These are phyloP conservation scores for Plasmodium ovale DNA, from an alignment of 169 alveolate genomes.

Conservation along the genomic window DNA sequence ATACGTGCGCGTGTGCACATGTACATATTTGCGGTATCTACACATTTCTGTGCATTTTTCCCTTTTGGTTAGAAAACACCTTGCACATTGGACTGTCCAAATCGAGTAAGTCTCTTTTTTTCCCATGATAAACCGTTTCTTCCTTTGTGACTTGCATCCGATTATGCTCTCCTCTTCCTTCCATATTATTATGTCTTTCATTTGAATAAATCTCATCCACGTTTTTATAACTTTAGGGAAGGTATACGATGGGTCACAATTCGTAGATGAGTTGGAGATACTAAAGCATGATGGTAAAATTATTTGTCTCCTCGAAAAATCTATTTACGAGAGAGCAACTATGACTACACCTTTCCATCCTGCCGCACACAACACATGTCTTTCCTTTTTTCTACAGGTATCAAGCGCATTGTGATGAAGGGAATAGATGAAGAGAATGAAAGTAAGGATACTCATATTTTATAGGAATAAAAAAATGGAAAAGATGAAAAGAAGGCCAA, in stretches of 20 bases:
- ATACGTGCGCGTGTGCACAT: background rate
- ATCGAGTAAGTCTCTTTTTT: constrained; percentile 26
- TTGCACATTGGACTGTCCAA: constrained; percentile 51
- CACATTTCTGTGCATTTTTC: constrained; percentile 4
- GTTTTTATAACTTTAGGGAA: constrained; percentile 16
- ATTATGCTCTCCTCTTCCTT: background rate
- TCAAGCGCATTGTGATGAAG: constrained; percentile 25
- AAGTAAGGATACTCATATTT: constrained; percentile 15
- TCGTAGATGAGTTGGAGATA: constrained; percentile 44
- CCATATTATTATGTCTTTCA: background rate
- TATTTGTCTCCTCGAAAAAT: background rate
- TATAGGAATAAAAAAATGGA: no score
- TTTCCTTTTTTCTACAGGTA: constrained; percentile 20
- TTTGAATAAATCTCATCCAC: background rate
- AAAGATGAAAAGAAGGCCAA: no score
- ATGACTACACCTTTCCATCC: background rate
- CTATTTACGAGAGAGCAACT: background rate
- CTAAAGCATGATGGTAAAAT: constrained; percentile 29
- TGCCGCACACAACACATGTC: background rate
- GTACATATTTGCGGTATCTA: background rate
- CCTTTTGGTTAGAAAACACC: constrained; percentile 2
- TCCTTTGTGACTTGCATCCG: no score
- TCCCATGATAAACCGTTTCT: background rate
- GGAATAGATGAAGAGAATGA: constrained; percentile 59
- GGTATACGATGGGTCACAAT: constrained; percentile 36